Percentiles rank a stretch among this genome's conserved stretches.
phyloP scores from a whole-genome alignment of 495 filamentous ascomycete genomes.

The Podospora didyma region DNA sequence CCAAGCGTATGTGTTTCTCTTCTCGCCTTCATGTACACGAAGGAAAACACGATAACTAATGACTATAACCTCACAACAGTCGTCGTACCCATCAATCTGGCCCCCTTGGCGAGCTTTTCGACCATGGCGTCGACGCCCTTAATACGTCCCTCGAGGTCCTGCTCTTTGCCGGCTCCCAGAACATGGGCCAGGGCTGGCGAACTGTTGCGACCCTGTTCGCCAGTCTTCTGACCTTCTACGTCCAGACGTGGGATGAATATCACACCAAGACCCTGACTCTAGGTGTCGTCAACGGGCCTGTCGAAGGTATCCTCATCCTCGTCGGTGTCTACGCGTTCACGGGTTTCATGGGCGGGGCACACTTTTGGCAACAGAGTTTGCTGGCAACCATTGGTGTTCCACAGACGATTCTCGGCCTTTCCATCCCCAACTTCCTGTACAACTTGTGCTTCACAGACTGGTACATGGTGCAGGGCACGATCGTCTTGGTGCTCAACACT shows the following conservation, averaged over 20 bases:
- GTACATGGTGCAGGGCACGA: constrained; percentile 86
- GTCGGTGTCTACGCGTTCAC: constrained; percentile 82
- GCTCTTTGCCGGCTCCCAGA: constrained; percentile 86
- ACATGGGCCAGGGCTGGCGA: constrained; percentile 88
- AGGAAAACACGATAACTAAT: not conserved
- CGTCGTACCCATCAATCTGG: constrained; percentile 89
- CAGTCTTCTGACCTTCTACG: constrained; percentile 76
- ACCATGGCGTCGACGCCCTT: constrained; percentile 94
- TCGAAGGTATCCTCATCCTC: constrained; percentile 88
- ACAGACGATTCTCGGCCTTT: constrained; percentile 45
- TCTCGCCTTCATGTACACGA: not conserved
- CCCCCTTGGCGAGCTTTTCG: constrained; percentile 92
- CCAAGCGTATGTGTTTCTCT: constrained; percentile 64
- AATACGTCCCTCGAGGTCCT: constrained; percentile 93
- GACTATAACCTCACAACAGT: constrained; percentile 36
- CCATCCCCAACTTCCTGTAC: constrained; percentile 67
- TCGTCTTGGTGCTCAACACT: constrained; percentile 83
- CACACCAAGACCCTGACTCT: constrained; percentile 94
- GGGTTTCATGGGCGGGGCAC: constrained; percentile 76
- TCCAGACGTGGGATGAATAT: constrained; percentile 99
- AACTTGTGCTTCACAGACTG: constrained; percentile 80
- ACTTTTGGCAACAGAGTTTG: constrained; percentile 87
- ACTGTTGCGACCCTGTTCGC: constrained; percentile 83
- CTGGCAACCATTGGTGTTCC: constrained; percentile 66
- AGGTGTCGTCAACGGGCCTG: constrained; percentile 88